Evolutionary conservation across 164 flowering plant genomes (phyloP), one percentile per base, ranked within the genome.

Genomic region (Magnolia officinalis): DNA sequence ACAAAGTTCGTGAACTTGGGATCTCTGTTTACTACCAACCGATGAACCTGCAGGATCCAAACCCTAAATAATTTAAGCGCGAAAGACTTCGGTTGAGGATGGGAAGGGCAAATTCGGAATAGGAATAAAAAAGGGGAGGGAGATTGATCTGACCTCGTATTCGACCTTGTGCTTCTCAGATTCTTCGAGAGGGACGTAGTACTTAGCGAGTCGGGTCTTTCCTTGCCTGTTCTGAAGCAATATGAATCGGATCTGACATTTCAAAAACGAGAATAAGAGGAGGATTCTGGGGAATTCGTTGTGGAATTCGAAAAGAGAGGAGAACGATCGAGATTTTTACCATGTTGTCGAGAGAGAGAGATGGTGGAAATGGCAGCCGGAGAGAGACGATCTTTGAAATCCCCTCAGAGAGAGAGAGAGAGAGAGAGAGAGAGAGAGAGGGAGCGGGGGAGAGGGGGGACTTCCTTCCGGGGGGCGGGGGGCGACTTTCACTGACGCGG

Each of bases 91-190:
- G 49, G 9, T 29, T 16, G 18, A 19, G 1, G 49, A 64, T 2
- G 13, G 13, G 11, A 74, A 23, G 49, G 58, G 16, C 50, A 74
- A 68, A 75, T 1, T 11, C 63, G 52, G 49, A 29, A 1, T 31
- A 61, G 7, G 66, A 13, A n/a, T 59, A 19, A 72, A 10, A 14
- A 74, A 49, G 13, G n/a, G 14, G 55, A 63, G 5, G 8, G 24
- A 50, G n/a, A 51, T 23, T 55, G 71, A 72, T 50, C 75, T 2
- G 1, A 95, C 99, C 98, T 95, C 98, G 86, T 90, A 96, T 83
- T 96, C 98, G 79, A 96, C 98, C 81, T 90, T 94, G 87, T 96
- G 98, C 85, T 96, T 94, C 96, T 96, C 98, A 37, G 98, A 90
- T 73, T 96, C 98, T 83, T 96, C 98, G 50, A 96, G 88, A 69